Evolutionary conservation across 306 rosid genomes (phyloP), one percentile per base, ranked within the genome.

Genomic region (Prunus campanulata): DNA sequence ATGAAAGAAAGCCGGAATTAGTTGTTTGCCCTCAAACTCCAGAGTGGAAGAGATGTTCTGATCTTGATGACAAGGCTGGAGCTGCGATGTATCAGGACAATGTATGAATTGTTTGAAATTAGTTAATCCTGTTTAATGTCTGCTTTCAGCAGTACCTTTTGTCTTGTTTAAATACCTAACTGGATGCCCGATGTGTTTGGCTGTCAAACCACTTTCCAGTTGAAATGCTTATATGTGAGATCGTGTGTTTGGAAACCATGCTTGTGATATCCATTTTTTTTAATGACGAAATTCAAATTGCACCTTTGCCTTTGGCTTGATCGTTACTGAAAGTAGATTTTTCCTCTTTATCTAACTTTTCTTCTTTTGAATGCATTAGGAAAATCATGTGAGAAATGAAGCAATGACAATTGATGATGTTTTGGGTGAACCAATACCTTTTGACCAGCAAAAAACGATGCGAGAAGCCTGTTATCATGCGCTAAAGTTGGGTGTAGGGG

Each of bases 391-490:
- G 57, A 72, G 70, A 22, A 83, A 83, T 71, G 49, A 74, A 46
- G 78, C 74, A 55, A 87, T 96, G 99, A 89, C 98, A 64, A 96
- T 89, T 83, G 99, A 96, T 82, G 99, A 96, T 82, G 77, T 96
- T 63, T 86, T 96, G 86, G 99, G 99, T 52, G 99, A 92, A 81
- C 92, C 91, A 88, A 96, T 96, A 84, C 97, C 99, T 35, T 29
- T 74, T 72, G 97, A 96, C 82, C 99, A 96, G 88, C 97, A 91
- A 82, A 89, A 90, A 67, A 82, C 88, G 73, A 80, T 96, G 73
- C 89, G 88, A 48, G 96, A 88, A 51, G 87, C 93, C 80, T 93
- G 97, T 84, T 96, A 91, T 84, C 97, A 96, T 83, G 65, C 88
- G 49, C 99, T 96, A 56, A 87, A 89, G 83, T 76, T 96, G 97